phyloP scores from a whole-genome alignment of 176 grass and related monocot species.

The Aegilops bicornis region DNA sequence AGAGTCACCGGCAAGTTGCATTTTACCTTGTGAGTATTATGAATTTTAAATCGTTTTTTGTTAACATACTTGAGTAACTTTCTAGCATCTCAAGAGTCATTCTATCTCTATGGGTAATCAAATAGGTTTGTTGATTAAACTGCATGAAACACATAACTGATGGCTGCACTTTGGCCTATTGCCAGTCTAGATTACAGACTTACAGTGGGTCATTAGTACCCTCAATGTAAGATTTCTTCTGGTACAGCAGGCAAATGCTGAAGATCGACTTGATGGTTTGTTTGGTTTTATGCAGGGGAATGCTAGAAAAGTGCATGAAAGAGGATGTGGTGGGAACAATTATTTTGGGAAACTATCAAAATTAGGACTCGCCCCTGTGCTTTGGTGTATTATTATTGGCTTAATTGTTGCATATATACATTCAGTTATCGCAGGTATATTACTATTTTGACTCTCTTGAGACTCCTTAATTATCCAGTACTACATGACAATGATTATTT shows the following conservation, averaged over 20 bases:
- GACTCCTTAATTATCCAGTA: conserved; percentile 11
- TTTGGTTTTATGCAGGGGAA: conserved; percentile 68
- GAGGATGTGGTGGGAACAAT: conserved; percentile 53
- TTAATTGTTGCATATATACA: conserved; percentile 74
- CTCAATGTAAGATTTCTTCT: conserved; percentile 6
- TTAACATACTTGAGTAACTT: not conserved
- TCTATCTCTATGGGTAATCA: not conserved
- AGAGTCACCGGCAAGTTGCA: conserved; percentile 83
- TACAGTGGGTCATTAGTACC: not conserved
- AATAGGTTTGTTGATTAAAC: conserved; percentile 14
- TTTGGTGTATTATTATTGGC: conserved; percentile 75
- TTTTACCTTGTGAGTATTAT: conserved; percentile 93
- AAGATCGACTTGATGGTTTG: conserved; percentile 2
- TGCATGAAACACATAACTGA: not conserved
- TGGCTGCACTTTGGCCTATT: conserved; percentile 3
- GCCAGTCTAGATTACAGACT: conserved; percentile 14
- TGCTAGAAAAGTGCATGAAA: conserved; percentile 89
- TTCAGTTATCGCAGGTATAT: conserved; percentile 84
- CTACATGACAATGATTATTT: conserved; percentile 30
- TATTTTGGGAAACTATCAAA: conserved; percentile 72
- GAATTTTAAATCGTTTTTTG: conserved; percentile 15
- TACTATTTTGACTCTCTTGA: conserved; percentile 10
- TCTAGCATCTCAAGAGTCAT: conserved; percentile 17
- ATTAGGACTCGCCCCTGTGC: conserved; percentile 79
- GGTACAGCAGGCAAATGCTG: not conserved